Conservation (phyloP, 2,329 filamentous ascomycete genomes). For the Neonectria magnoliae region DNA sequence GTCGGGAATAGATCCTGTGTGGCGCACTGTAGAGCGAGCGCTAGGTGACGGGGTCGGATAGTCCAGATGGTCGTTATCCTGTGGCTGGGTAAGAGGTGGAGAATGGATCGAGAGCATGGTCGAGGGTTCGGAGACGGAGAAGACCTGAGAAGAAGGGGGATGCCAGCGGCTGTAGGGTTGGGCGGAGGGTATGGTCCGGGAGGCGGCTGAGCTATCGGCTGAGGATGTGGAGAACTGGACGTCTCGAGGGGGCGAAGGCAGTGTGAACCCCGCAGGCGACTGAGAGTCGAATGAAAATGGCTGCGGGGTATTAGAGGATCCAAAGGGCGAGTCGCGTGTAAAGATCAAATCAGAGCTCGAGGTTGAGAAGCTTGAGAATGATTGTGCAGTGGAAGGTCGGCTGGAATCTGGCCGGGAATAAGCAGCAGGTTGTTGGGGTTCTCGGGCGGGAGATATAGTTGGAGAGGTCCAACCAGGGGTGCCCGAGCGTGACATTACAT, state of each 20-base stretch:
- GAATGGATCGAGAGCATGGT: constrained; percentile 26
- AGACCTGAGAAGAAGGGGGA: constrained; percentile 27
- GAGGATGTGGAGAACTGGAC: background rate
- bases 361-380: constrained; percentile 38
- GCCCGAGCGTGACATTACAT: constrained; percentile 23
- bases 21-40: constrained; percentile 5
- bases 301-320: constrained; percentile 6
- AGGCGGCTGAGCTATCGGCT: background rate
- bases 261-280: background rate
- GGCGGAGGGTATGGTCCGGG: constrained; percentile 36
- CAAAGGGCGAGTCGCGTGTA: constrained; percentile 15
- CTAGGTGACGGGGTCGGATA: constrained; percentile 19
- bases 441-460: constrained; percentile 11
- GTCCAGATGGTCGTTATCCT: constrained; percentile 20
- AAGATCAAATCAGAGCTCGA: constrained; percentile 33
- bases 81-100: constrained; percentile 36
- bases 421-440: constrained; percentile 14
- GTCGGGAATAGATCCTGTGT: background rate
- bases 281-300: background rate
- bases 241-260: constrained; percentile 4
- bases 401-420: constrained; percentile 13
- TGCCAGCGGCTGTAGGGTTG: constrained; percentile 32
- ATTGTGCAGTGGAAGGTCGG: constrained; percentile 31
- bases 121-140: constrained; percentile 22
- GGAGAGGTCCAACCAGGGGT: constrained; percentile 16